Conservation (phyloP, 805 yeast species). For the Candida nanaspora region DNA sequence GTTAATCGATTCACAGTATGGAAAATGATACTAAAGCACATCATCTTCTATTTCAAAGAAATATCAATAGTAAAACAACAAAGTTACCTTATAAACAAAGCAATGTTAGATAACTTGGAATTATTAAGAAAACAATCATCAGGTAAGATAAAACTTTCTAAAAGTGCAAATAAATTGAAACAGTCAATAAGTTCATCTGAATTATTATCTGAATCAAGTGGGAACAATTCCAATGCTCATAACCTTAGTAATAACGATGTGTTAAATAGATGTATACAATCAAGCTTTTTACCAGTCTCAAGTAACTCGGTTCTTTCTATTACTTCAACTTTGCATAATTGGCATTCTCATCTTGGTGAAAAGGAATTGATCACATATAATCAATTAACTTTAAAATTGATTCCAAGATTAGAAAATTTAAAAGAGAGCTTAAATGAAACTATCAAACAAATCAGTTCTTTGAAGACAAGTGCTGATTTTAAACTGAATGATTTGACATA, state of each 20-base stretch:
- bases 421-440: slow-evolving; percentile 45
- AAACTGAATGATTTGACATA: slow-evolving; percentile 46
- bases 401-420: slow-evolving; percentile 50
- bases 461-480: slow-evolving; percentile 47
- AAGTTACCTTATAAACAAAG: slow-evolving; percentile 36
- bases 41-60: slow-evolving; percentile 45
- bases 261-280: slow-evolving; percentile 41
- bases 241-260: background rate
- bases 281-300: slow-evolving; percentile 31
- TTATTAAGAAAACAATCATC: slow-evolving; percentile 21
- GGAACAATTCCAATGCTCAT: background rate
- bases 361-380: slow-evolving; percentile 44
- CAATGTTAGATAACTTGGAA: slow-evolving; percentile 38
- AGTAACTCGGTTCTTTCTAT: slow-evolving; percentile 31
- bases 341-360: slow-evolving; percentile 27
- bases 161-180: slow-evolving; percentile 12
- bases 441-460: slow-evolving; percentile 45
- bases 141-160: slow-evolving; percentile 12
- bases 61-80: slow-evolving; percentile 45
- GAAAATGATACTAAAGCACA: slow-evolving; percentile 47
- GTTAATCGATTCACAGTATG: slow-evolving; percentile 51
- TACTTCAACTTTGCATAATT: slow-evolving; percentile 23
- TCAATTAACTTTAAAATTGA: slow-evolving; percentile 38
- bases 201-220: background rate
- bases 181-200: slow-evolving; percentile 13